A percentile compares a stretch with the other conserved stretches of the same genome.
Conservation (phyloP, 139 green algal genomes). For the Spirogloea muscicola region DNA sequence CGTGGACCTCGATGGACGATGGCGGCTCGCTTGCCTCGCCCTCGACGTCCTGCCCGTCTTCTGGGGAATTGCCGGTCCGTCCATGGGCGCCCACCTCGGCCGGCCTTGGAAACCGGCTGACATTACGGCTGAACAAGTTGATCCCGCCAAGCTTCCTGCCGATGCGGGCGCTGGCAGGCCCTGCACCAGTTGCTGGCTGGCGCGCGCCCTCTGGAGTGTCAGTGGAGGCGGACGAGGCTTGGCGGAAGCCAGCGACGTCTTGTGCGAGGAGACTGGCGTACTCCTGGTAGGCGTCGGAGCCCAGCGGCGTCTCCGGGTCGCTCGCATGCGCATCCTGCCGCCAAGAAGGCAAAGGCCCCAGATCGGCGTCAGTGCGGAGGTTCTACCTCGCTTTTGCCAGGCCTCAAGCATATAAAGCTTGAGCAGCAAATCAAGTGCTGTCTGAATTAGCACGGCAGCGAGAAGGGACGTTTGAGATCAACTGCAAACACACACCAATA, state of each 20-base stretch:
- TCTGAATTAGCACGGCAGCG: too few species aligned
- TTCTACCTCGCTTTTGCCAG: too few species aligned
- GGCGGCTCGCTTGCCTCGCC: not conserved
- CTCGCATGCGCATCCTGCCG: constrained; percentile 2
- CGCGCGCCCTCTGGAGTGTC: not conserved
- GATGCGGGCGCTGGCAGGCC: too few species aligned
- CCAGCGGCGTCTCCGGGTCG: not conserved
- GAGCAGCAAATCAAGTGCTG: too few species aligned
- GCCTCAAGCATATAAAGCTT: too few species aligned
- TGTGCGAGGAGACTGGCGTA: constrained; percentile 1
- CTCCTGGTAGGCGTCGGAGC: not conserved
- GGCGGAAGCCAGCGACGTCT: not conserved
- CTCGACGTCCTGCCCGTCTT: not conserved
- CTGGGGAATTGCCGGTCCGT: not conserved
- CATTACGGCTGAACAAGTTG: too few species aligned
- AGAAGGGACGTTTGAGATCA: too few species aligned
- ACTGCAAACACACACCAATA: too few species aligned
- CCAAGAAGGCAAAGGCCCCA: too few species aligned
- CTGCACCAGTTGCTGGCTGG: not conserved
- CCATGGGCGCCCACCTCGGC: not conserved
- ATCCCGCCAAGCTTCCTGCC: too few species aligned
- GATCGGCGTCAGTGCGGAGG: too few species aligned
- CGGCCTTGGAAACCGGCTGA: too few species aligned
- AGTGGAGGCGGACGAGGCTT: not conserved
- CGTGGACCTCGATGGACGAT: not conserved